These are phyloP conservation scores for Blumeria hordei DNA, from an alignment of 2,329 filamentous ascomycete species.

Conservation along the genomic window DNA sequence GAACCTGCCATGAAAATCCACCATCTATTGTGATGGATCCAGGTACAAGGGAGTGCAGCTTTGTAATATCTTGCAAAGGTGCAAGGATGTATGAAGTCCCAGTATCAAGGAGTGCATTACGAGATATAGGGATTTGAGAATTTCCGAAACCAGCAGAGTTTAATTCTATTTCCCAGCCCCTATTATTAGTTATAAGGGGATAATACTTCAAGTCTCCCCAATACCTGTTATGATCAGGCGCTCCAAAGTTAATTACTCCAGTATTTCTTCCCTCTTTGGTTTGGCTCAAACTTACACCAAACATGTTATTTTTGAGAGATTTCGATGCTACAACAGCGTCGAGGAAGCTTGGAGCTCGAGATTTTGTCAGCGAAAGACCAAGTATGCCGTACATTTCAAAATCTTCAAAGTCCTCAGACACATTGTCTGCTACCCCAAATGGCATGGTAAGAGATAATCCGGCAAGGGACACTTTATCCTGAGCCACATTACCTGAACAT, in stretches of 20 bases:
- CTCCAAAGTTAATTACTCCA: constrained; percentile 59
- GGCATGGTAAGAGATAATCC: constrained; percentile 36
- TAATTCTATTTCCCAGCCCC: constrained; percentile 47
- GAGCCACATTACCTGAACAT: constrained; percentile 40
- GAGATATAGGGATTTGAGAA: constrained; percentile 23
- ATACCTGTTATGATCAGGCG: constrained; percentile 39
- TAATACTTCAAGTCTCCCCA: constrained; percentile 46
- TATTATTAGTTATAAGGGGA: constrained; percentile 21
- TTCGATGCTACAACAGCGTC: constrained; percentile 31
- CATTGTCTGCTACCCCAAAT: constrained; percentile 49
- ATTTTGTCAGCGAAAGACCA: constrained; percentile 42
- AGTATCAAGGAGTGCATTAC: constrained; percentile 34
- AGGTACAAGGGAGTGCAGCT: constrained; percentile 43
- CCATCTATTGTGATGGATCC: constrained; percentile 20
- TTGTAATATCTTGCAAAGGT: constrained; percentile 37
- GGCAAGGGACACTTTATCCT: constrained; percentile 43
- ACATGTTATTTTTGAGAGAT: constrained; percentile 37
- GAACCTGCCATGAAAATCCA: constrained; percentile 42
- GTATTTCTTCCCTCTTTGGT: constrained; percentile 38
- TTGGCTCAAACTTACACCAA: constrained; percentile 48
- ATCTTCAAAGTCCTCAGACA: constrained; percentile 47
- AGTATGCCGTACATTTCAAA: constrained; percentile 81
- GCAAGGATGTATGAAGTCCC: constrained; percentile 63
- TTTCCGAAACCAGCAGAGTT: constrained; percentile 38
- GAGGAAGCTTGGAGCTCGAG: constrained; percentile 37